Evolutionary conservation across 768 basidiomycete species (phyloP), one percentile per base, ranked within the genome.

Genomic region (Tricholomella constricta): DNA sequence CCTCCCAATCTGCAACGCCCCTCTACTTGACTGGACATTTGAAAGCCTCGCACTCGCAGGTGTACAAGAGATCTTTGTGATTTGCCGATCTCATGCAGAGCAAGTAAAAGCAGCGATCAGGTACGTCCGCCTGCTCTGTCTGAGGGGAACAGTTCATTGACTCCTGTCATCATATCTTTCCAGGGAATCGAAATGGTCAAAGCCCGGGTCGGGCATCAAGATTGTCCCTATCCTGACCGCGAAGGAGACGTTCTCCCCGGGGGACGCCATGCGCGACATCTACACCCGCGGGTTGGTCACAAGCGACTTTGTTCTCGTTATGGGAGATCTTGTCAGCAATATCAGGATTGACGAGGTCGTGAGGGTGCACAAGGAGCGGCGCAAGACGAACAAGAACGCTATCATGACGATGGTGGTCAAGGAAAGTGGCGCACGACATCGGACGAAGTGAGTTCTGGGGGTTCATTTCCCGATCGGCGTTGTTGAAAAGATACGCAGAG

Each of bases 321-420:
- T 83, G 67, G 93, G 92, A 20, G 93, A 95, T 71, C 81, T 98
- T 47, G 89, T 99, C 59, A 95, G 94, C 73, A 98, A 92, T 67
- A 81, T 98, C 59, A 84, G 85, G 54, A 88, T 99, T 59, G 89
- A 92, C 62, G 89, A 93, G 61, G 90, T 94, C 48, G 89, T 97
- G 43, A 81, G 86, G 41, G 84, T 83, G 57, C 96, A 98, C 75
- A 94, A 89, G 77, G 89, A 90, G 68, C 76, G 94, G 45, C 78
- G 93, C 55, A 88, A 86, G 69, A 81, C 77, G 54, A 92, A 95
- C 70, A 91, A 92, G 74, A 91, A 98, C 66, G 91, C 89, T 34
- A 93, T 94, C 64, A 94, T 99, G 93, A 94, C 94, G 23, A 93
- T 98, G 78, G 93, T 92, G 12, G 89, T 91, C 52, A 91, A 91